Conservation (phyloP, 805 yeast genomes). For the Komagataella pastoris region DNA sequence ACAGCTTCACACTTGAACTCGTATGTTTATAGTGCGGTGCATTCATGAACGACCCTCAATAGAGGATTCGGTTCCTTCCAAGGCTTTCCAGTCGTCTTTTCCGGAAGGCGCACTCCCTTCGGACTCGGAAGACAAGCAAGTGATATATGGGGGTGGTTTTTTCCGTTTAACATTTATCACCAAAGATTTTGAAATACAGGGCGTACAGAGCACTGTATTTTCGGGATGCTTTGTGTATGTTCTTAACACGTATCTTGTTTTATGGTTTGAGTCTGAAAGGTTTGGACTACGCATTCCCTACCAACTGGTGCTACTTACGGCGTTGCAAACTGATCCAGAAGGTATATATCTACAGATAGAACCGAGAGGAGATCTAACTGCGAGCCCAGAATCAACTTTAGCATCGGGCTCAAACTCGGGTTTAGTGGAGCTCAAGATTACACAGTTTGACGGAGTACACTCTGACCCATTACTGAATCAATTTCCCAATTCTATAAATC, state of each 20-base stretch:
- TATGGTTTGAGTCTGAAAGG: slow-evolving; percentile 4
- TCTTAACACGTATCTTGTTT: slow-evolving; percentile 5
- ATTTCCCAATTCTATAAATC: background rate
- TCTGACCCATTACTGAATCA: background rate
- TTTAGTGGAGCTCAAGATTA: slow-evolving; percentile 1
- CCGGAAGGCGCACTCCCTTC: background rate
- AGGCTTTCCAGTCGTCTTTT: background rate
- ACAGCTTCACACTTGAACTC: background rate
- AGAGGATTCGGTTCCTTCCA: background rate
- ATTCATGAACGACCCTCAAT: background rate
- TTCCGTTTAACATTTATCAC: background rate
- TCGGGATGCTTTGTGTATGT: slow-evolving; percentile 3
- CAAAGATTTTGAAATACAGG: background rate
- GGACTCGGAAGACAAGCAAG: background rate
- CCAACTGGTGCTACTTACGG: slow-evolving; percentile 6
- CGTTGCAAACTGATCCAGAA: slow-evolving; percentile 1
- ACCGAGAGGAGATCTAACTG: background rate
- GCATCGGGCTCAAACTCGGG: background rate
- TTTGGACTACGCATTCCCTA: slow-evolving; percentile 7
- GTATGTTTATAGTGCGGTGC: background rate
- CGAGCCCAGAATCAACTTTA: background rate
- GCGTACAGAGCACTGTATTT: background rate
- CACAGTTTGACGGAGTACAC: background rate
- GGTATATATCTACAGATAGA: slow-evolving; percentile 7
- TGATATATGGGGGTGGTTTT: slow-evolving; percentile 3